Conservation (phyloP, 768 basidiomycete species). For the Boletus subparvulus region DNA sequence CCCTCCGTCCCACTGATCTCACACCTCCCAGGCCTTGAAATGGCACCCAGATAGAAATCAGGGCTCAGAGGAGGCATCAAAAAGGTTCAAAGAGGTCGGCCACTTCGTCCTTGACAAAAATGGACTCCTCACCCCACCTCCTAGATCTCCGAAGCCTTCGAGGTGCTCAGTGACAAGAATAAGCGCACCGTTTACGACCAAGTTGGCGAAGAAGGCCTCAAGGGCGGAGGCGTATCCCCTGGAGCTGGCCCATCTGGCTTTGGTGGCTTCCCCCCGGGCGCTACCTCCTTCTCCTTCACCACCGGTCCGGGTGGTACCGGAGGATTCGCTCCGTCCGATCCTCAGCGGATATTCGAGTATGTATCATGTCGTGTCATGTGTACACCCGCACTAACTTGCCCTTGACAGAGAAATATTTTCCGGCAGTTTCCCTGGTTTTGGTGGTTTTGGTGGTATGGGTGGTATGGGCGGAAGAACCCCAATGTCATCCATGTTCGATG, state of each 20-base stretch:
- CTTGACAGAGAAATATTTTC: slow-evolving; percentile 58
- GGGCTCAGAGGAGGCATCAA: slow-evolving; percentile 80
- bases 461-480: slow-evolving; percentile 41
- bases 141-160: slow-evolving; percentile 93
- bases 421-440: slow-evolving; percentile 22
- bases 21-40: slow-evolving; percentile 66
- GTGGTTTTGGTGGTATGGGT: slow-evolving; percentile 23
- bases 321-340: slow-evolving; percentile 78
- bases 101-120: too few species aligned
- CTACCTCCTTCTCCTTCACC: slow-evolving; percentile 57
- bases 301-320: slow-evolving; percentile 40
- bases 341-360: slow-evolving; percentile 86
- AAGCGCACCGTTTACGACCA: slow-evolving; percentile 89
- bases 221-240: slow-evolving; percentile 59
- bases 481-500: slow-evolving; percentile 36
- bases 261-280: slow-evolving; percentile 45
- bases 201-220: slow-evolving; percentile 93
- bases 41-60: slow-evolving; percentile 93
- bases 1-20: slow-evolving; percentile 1
- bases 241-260: slow-evolving; percentile 48
- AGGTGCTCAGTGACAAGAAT: slow-evolving; percentile 86
- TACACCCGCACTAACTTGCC: slow-evolving; percentile 2
- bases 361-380: slow-evolving; percentile 30
- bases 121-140: neutral
- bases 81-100: slow-evolving; percentile 88